Conservation (phyloP, 31 red algal genomes). For the Porphyra umbilicalis region DNA sequence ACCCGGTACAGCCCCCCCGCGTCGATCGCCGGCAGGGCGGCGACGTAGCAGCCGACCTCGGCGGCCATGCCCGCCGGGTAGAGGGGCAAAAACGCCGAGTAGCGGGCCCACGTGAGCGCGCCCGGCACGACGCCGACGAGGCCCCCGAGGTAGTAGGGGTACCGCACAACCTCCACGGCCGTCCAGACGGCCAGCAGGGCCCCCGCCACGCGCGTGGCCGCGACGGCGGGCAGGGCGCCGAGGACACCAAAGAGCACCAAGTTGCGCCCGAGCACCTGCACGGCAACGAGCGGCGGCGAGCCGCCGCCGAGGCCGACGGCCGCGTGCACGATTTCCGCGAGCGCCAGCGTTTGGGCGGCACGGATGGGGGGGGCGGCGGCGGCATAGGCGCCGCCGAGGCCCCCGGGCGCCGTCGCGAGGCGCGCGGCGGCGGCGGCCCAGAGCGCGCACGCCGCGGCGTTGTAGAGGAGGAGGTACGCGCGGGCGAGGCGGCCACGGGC, state of each 20-base stretch:
- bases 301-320: slow-evolving; percentile 36
- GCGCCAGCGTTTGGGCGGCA: slow-evolving; percentile 16
- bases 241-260: slow-evolving; percentile 45
- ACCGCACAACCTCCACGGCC: slow-evolving; percentile 46
- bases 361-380: not conserved
- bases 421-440: slow-evolving; percentile 5
- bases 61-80: slow-evolving; percentile 54
- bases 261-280: slow-evolving; percentile 35
- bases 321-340: slow-evolving; percentile 48
- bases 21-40: slow-evolving; percentile 33
- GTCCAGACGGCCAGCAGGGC: slow-evolving; percentile 31
- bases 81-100: slow-evolving; percentile 48
- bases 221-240: slow-evolving; percentile 10
- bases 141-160: slow-evolving; percentile 32
- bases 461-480: slow-evolving; percentile 30
- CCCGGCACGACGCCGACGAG: not conserved
- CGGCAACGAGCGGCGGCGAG: slow-evolving; percentile 15
- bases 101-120: slow-evolving; percentile 30
- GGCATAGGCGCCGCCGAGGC: slow-evolving; percentile 4
- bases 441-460: slow-evolving; percentile 13
- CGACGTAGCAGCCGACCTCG: slow-evolving; percentile 41
- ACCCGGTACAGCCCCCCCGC: slow-evolving; percentile 17
- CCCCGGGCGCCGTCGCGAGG: not conserved
- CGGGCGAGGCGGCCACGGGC: not conserved
- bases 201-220: slow-evolving; percentile 1